Percentiles rank a stretch among this genome's conserved stretches.
Evolutionary conservation across 768 basidiomycete species (phyloP).

Genomic region (Trametes cubensis): DNA sequence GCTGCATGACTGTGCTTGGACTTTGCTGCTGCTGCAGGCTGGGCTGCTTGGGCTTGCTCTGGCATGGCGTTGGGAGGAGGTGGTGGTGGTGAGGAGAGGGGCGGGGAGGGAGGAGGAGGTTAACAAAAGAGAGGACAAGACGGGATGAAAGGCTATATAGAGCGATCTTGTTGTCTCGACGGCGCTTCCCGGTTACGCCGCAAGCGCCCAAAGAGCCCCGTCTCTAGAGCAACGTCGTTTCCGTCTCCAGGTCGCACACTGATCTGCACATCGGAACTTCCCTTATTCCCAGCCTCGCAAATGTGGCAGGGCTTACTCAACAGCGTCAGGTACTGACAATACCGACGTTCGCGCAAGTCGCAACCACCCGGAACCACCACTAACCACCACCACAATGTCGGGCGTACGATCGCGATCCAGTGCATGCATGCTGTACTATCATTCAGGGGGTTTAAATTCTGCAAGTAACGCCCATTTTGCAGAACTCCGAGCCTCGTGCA

Average conservation of each 20-base stretch:
- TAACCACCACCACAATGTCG: no score
- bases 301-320: neutral
- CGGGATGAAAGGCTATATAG: constrained; percentile 18
- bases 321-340: neutral
- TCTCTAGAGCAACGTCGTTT: constrained; percentile 19
- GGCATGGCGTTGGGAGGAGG: constrained; percentile 24
- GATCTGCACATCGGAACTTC: constrained; percentile 23
- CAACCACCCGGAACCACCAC: no score
- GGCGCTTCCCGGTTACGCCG: constrained; percentile 14
- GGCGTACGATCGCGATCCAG: no score
- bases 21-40: constrained; percentile 30
- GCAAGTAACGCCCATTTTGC: no score
- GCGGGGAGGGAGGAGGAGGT: constrained; percentile 9
- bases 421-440: no score
- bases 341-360: no score
- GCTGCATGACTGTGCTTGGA: no score
- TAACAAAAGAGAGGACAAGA: constrained; percentile 19
- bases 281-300: neutral
- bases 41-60: constrained; percentile 27
- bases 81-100: constrained; percentile 11
- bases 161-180: constrained; percentile 22
- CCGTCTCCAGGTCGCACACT: constrained; percentile 17
- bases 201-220: constrained; percentile 8
- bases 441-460: no score
- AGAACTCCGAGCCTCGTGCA: no score